Evolutionary conservation across 306 rosid genomes (phyloP).

Genomic region (Quercus suber): DNA sequence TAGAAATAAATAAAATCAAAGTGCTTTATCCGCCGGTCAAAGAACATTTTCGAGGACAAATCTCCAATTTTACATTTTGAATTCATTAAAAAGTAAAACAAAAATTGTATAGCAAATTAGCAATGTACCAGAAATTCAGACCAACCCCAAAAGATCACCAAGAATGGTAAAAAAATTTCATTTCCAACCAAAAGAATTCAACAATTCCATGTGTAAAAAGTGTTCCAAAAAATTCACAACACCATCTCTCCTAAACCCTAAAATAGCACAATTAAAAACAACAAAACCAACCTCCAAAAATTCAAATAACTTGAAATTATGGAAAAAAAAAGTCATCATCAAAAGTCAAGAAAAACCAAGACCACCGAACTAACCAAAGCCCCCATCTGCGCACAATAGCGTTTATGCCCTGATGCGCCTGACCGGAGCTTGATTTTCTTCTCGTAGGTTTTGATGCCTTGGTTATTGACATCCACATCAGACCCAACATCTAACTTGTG

Average conservation of each 20-base stretch:
- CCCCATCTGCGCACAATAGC: slow-evolving; percentile 30
- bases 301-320: background rate
- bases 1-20: too few relatives aligned
- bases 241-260: background rate
- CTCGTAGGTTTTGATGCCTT: slow-evolving; percentile 26
- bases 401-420: slow-evolving; percentile 27
- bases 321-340: background rate
- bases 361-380: slow-evolving; percentile 25
- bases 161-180: background rate
- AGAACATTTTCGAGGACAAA: too few relatives aligned
- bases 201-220: background rate
- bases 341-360: slow-evolving; percentile 19
- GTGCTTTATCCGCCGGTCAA: too few relatives aligned
- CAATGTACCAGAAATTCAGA: too few relatives aligned
- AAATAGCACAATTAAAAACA: background rate
- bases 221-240: background rate
- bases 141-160: background rate
- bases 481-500: slow-evolving; percentile 44
- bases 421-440: slow-evolving; percentile 57
- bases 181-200: background rate
- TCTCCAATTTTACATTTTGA: too few relatives aligned
- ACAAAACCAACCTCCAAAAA: background rate
- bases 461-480: slow-evolving; percentile 37
- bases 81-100: too few relatives aligned
- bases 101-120: too few relatives aligned